Evolutionary conservation across 805 yeast species (phyloP).

Genomic region (Candida piceae): DNA sequence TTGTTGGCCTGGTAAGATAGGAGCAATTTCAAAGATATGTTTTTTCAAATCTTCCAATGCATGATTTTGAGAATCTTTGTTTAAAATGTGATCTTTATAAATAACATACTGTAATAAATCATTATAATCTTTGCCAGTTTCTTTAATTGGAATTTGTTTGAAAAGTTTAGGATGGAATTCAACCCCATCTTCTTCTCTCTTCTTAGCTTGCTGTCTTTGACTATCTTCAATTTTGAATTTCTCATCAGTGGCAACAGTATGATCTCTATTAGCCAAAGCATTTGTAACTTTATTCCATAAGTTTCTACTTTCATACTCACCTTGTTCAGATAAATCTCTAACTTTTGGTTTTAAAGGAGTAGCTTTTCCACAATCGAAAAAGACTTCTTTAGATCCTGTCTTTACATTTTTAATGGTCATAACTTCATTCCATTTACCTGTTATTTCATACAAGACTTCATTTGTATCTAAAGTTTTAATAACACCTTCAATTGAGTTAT

Average conservation of each 20-base stretch:
- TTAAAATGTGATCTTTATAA: conserved; percentile 41
- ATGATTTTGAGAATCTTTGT: conserved; percentile 46
- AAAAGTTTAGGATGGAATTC: conserved; percentile 81
- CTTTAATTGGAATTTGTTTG: conserved; percentile 38
- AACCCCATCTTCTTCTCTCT: conserved; percentile 70
- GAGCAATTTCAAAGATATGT: conserved; percentile 61
- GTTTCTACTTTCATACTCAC: conserved; percentile 70
- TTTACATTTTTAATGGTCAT: conserved; percentile 59
- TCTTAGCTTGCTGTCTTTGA: conserved; percentile 73
- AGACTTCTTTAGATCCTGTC: conserved; percentile 37
- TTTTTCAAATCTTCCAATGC: conserved; percentile 44
- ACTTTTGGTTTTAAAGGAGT: conserved; percentile 58
- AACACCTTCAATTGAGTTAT: conserved; percentile 80
- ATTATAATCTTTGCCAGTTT: conserved; percentile 24
- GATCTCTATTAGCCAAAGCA: conserved; percentile 78
- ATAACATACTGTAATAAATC: conserved; percentile 59
- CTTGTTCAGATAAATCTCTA: conserved; percentile 76
- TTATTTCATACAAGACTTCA: conserved; percentile 55
- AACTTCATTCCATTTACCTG: conserved; percentile 92
- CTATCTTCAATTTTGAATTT: conserved; percentile 80
- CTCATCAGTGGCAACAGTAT: conserved; percentile 79
- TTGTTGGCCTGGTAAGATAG: conserved; percentile 78
- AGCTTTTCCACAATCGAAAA: conserved; percentile 59
- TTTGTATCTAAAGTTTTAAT: conserved; percentile 49
- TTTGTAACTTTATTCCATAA: conserved; percentile 80